Percentiles rank a stretch among this genome's conserved stretches.
Evolutionary conservation across 2,329 filamentous ascomycete species (phyloP).

Genomic region (Claviceps paspali): DNA sequence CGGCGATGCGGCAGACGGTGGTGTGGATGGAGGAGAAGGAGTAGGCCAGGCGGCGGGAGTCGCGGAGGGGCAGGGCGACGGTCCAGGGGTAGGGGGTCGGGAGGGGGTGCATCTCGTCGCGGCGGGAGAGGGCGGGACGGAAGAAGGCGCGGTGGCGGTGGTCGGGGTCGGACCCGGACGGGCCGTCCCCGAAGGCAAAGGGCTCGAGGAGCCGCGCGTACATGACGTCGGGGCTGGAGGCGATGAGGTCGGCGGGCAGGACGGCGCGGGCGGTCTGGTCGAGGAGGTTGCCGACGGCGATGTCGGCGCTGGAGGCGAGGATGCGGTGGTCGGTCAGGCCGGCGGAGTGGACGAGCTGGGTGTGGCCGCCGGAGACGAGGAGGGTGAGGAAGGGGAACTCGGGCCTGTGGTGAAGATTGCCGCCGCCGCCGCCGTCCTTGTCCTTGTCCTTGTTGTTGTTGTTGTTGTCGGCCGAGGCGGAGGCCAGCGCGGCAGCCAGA

Average conservation of each 20-base stretch:
- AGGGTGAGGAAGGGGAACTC: constrained; percentile 74
- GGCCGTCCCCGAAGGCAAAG: constrained; percentile 51
- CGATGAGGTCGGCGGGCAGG: constrained; percentile 45
- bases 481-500: constrained; percentile 48
- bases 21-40: constrained; percentile 59
- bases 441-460: constrained; percentile 5
- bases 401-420: constrained; percentile 23
- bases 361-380: constrained; percentile 85
- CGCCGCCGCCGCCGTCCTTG: no score
- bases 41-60: constrained; percentile 43
- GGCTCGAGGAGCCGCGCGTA: constrained; percentile 68
- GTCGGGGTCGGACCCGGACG: constrained; percentile 14
- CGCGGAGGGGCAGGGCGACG: constrained; percentile 51
- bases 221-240: constrained; percentile 46
- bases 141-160: constrained; percentile 30
- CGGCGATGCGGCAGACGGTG: constrained; percentile 29
- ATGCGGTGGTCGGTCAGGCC: constrained; percentile 55
- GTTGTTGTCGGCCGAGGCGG: neutral
- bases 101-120: constrained; percentile 37
- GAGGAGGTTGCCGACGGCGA: constrained; percentile 78
- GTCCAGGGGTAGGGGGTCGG: constrained; percentile 39
- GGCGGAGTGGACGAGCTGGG: constrained; percentile 63
- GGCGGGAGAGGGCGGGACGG: constrained; percentile 38
- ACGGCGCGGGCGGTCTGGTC: constrained; percentile 75
- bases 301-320: constrained; percentile 58